Evolutionary conservation across 805 yeast species (phyloP).

Genomic region (Pichia heedii): DNA sequence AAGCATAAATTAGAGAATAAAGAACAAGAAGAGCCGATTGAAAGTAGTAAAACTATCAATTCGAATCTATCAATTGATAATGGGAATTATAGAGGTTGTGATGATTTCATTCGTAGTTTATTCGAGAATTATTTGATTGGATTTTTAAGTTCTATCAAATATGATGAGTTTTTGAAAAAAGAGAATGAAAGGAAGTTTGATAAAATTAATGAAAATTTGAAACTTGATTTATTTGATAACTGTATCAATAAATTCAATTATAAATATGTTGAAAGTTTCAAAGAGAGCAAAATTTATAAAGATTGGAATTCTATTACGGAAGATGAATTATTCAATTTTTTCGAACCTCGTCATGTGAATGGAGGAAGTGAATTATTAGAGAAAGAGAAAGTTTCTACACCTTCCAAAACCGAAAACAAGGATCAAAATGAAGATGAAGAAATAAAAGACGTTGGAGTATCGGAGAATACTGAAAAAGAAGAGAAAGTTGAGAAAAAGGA

Average conservation of each 20-base stretch:
- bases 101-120: conserved; percentile 78
- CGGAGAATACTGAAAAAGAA: not conserved
- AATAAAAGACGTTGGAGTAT: not conserved
- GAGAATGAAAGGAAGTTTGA: conserved; percentile 20
- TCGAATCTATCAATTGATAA: conserved; percentile 32
- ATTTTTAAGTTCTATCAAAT: conserved; percentile 62
- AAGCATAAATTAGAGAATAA: conserved; percentile 20
- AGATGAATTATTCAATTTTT: conserved; percentile 50
- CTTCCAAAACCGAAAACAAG: too few relatives aligned
- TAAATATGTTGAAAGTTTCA: conserved; percentile 45
- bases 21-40: conserved; percentile 26
- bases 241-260: conserved; percentile 19
- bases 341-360: conserved; percentile 25
- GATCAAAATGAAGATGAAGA: not conserved
- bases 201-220: conserved; percentile 10
- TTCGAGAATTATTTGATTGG: conserved; percentile 88
- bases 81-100: conserved; percentile 52
- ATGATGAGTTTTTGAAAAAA: conserved; percentile 41
- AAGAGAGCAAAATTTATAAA: conserved; percentile 41
- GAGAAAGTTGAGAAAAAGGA: not conserved
- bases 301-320: conserved; percentile 52
- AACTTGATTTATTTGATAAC: conserved; percentile 15
- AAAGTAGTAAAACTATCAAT: conserved; percentile 19
- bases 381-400: too few relatives aligned
- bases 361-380: not conserved